Percentiles rank a stretch among this genome's conserved stretches.
These are phyloP conservation scores for Solanum infundibuliforme DNA, from an alignment of 257 asterid species.

Conservation along the genomic window DNA sequence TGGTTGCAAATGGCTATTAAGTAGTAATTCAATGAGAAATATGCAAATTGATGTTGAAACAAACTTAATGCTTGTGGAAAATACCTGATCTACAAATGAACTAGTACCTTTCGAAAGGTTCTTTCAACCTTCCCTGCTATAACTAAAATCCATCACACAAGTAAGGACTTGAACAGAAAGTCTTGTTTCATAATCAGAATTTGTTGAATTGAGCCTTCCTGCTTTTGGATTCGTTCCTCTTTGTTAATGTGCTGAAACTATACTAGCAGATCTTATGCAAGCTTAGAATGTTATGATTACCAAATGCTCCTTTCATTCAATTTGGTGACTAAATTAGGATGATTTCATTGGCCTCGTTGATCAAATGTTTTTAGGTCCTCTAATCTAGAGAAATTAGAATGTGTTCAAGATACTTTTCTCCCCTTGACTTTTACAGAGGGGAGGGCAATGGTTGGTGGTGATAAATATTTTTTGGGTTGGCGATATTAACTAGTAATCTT, in stretches of 20 bases:
- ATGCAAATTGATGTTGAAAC: not conserved
- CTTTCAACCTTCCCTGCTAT: not conserved
- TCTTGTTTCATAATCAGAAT: not conserved
- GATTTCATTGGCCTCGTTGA: not conserved
- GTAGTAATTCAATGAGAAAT: not conserved
- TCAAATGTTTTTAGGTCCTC: not conserved
- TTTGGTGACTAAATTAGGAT: not conserved
- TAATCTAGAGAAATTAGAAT: not conserved
- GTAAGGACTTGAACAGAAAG: not conserved
- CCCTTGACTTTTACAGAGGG: not conserved
- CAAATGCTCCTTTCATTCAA: not conserved
- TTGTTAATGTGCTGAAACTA: not conserved
- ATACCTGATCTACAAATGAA: not conserved
- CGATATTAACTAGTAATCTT: not conserved
- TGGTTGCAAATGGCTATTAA: not conserved
- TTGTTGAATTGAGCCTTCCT: not conserved
- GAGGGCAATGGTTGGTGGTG: not conserved
- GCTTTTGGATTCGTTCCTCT: not conserved
- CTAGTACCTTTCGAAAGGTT: not conserved
- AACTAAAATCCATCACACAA: not conserved
- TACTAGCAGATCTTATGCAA: not conserved
- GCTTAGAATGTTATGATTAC: not conserved
- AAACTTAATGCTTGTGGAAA: not conserved
- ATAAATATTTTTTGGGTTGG: not conserved
- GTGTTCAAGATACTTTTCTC: not conserved